Evolutionary conservation across 139 green algal species (phyloP).

Genomic region (Micractinium conductrix): DNA sequence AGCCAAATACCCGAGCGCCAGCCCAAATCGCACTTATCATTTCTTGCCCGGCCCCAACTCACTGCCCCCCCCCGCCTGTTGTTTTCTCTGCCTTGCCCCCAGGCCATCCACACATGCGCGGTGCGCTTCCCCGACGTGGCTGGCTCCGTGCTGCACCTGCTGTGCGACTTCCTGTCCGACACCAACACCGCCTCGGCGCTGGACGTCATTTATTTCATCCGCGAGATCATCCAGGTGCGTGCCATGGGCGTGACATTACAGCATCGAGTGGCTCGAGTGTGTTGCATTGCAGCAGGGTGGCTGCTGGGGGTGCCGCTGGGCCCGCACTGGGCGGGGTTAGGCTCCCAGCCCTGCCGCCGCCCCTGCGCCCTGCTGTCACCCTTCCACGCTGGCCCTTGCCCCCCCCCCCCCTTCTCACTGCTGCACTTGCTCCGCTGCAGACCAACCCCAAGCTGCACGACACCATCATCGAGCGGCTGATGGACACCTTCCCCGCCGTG

Average conservation of each 20-base stretch:
- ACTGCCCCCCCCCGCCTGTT: neutral
- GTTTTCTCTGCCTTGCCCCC: slow-evolving; percentile 9
- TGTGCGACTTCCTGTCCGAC: slow-evolving; percentile 99
- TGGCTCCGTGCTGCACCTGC: slow-evolving; percentile 88
- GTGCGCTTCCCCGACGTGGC: slow-evolving; percentile 97
- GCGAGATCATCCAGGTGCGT: slow-evolving; percentile 86
- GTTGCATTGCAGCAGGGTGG: neutral
- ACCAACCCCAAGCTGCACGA: slow-evolving; percentile 90
- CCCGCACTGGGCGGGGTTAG: too few species aligned
- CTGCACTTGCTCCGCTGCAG: slow-evolving; percentile 42
- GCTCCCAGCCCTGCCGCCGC: too few species aligned
- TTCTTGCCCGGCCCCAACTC: too few species aligned
- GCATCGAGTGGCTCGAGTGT: too few species aligned
- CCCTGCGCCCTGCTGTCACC: neutral
- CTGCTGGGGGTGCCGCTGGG: too few species aligned
- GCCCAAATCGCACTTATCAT: too few species aligned
- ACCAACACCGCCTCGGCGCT: slow-evolving; percentile 86
- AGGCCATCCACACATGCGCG: slow-evolving; percentile 93
- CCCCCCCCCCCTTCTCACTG: neutral
- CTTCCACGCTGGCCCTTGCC: neutral
- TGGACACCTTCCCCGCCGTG: slow-evolving; percentile 90
- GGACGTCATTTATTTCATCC: slow-evolving; percentile 77
- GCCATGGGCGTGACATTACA: neutral
- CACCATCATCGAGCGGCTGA: slow-evolving; percentile 86
- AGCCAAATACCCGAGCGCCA: too few species aligned